Percentiles rank a stretch among this genome's conserved stretches.
These are phyloP conservation scores for Aspergillus sp. DNA, from an alignment of 2,329 filamentous ascomycete genomes.

Conservation along the genomic window DNA sequence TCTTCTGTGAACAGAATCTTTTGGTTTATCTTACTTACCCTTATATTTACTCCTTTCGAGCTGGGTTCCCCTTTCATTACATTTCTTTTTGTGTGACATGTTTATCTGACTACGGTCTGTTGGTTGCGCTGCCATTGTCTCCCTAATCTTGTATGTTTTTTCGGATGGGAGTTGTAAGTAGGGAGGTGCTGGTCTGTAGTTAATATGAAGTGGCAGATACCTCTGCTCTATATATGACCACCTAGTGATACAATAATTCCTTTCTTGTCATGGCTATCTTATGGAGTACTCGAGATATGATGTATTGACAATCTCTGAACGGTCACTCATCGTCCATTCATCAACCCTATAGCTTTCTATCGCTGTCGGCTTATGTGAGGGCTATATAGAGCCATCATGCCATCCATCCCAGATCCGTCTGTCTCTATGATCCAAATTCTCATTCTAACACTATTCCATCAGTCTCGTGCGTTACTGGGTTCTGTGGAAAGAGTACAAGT, in stretches of 20 bases:
- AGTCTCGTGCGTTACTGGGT: too few relatives aligned
- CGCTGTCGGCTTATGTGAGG: too few relatives aligned
- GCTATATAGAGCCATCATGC: too few relatives aligned
- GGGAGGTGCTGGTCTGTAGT: background rate
- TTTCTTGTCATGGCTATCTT: too few relatives aligned
- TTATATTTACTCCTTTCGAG: conserved; percentile 2
- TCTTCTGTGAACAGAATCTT: conserved; percentile 6
- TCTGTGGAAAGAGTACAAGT: too few relatives aligned
- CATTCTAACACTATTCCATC: too few relatives aligned
- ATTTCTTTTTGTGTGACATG: conserved; percentile 7
- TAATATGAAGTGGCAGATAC: background rate
- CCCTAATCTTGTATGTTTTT: background rate
- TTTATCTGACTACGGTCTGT: conserved; percentile 2
- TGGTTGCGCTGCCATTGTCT: conserved; percentile 2
- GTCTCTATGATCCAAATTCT: too few relatives aligned
- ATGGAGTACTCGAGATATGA: too few relatives aligned
- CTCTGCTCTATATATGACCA: background rate
- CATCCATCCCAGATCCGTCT: too few relatives aligned
- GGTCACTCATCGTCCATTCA: too few relatives aligned
- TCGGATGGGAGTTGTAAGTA: background rate
- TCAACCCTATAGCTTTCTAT: too few relatives aligned
- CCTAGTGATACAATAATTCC: background rate
- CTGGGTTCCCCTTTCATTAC: background rate
- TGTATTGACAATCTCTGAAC: too few relatives aligned
- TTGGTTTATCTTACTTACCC: background rate